These are phyloP conservation scores for Flaveria bidentis DNA, from an alignment of 129 eudicot species.

Conservation along the genomic window DNA sequence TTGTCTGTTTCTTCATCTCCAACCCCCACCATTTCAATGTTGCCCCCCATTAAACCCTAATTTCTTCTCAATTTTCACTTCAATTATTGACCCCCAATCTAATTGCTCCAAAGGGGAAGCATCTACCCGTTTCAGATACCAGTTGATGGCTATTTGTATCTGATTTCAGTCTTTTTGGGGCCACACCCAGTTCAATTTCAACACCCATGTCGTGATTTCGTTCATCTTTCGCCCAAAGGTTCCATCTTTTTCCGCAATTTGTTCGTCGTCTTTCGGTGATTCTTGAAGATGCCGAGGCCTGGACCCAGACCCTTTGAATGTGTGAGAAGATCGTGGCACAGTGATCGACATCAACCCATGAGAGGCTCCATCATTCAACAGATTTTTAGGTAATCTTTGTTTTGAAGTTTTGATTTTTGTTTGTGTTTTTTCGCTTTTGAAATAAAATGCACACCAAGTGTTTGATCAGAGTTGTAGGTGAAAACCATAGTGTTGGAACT, in stretches of 20 bases:
- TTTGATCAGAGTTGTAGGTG: slow-evolving; percentile 63
- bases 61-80: not conserved
- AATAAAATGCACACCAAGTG: slow-evolving; percentile 45
- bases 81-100: slow-evolving; percentile 15
- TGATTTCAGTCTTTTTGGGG: too few species aligned
- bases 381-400: slow-evolving; percentile 58
- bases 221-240: too few species aligned
- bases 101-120: not conserved
- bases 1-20: slow-evolving; percentile 21
- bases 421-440: not conserved
- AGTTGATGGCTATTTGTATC: too few species aligned
- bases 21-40: slow-evolving; percentile 20
- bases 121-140: not conserved
- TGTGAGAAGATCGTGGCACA: slow-evolving; percentile 87
- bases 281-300: slow-evolving; percentile 76
- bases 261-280: not conserved
- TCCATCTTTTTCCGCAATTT: not conserved
- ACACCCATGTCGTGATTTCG: not conserved
- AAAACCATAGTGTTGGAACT: slow-evolving; percentile 52
- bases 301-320: slow-evolving; percentile 93
- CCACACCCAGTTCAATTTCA: not conserved
- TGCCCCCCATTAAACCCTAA: slow-evolving; percentile 23
- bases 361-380: slow-evolving; percentile 80
- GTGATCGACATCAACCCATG: slow-evolving; percentile 80
- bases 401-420: not conserved